A percentile compares a stretch with the other conserved stretches of the same genome.
Evolutionary conservation across 352 stramenopile genomes (phyloP).

Genomic region (Phytophthora parvispora): DNA sequence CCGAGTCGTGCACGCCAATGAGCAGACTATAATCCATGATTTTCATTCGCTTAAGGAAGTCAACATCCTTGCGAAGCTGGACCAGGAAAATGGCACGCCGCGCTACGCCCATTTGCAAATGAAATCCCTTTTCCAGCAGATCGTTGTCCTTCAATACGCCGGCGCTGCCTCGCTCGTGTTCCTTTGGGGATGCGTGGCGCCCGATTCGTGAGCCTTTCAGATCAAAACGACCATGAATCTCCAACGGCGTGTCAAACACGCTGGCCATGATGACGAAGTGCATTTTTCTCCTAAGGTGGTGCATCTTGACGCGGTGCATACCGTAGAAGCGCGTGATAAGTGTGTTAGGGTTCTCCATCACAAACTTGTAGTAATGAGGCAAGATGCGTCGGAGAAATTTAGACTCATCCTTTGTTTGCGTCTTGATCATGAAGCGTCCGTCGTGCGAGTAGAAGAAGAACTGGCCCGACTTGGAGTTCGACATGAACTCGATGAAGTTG

Average conservation of each 20-base stretch:
- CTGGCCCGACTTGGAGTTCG: slow-evolving; percentile 98
- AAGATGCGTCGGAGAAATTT: slow-evolving; percentile 98
- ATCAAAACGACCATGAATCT: slow-evolving; percentile 92
- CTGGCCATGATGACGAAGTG: slow-evolving; percentile 98
- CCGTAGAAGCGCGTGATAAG: slow-evolving; percentile 98
- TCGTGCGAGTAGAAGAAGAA: slow-evolving; percentile 99
- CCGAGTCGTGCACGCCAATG: slow-evolving; percentile 92
- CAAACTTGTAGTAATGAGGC: slow-evolving; percentile 98
- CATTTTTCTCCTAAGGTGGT: slow-evolving; percentile 95
- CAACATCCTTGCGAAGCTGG: slow-evolving; percentile 90
- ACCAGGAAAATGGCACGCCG: slow-evolving; percentile 83
- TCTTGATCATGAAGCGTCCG: slow-evolving; percentile 99
- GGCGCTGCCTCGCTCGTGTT: slow-evolving; percentile 69
- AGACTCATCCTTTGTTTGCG: slow-evolving; percentile 98
- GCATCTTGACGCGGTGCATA: slow-evolving; percentile 99
- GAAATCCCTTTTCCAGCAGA: slow-evolving; percentile 87
- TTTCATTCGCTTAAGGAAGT: slow-evolving; percentile 94
- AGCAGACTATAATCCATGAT: slow-evolving; percentile 97
- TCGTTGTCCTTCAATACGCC: slow-evolving; percentile 94
- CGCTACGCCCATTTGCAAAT: slow-evolving; percentile 86
- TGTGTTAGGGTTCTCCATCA: slow-evolving; percentile 97
- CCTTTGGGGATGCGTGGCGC: slow-evolving; percentile 68
- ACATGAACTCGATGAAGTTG: slow-evolving; percentile 99
- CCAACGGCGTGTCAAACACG: slow-evolving; percentile 96
- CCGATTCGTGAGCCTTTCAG: slow-evolving; percentile 94